phyloP scores from a whole-genome alignment of 805 yeast species.

The Barnettozyma sucrosica region DNA sequence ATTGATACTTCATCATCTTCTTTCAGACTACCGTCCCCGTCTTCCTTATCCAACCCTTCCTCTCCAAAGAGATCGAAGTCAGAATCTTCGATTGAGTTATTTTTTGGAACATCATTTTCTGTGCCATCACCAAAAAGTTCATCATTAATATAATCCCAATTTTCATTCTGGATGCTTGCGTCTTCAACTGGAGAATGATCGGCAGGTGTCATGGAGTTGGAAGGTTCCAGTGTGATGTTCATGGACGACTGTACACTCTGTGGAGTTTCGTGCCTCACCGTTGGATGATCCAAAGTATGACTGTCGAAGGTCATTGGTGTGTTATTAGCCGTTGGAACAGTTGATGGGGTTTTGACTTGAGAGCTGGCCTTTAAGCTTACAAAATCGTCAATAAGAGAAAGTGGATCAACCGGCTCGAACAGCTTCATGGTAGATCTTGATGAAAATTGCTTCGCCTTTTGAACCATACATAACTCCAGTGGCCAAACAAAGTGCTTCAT shows the following conservation, averaged over 20 bases:
- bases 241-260: not conserved
- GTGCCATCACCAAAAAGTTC: constrained; percentile 28
- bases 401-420: constrained; percentile 23
- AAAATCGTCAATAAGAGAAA: constrained; percentile 35
- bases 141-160: constrained; percentile 29
- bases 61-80: constrained; percentile 27
- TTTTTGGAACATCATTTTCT: constrained; percentile 7
- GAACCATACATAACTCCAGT: constrained; percentile 55
- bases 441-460: constrained; percentile 30
- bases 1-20: constrained; percentile 22
- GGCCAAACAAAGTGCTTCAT: constrained; percentile 70
- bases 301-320: constrained; percentile 18
- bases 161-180: not conserved
- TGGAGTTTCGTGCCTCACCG: constrained; percentile 4
- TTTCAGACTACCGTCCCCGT: constrained; percentile 13
- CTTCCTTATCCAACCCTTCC: constrained; percentile 27
- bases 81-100: constrained; percentile 22
- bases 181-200: not conserved
- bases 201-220: not conserved
- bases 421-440: not conserved
- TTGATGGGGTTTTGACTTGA: constrained; percentile 31
- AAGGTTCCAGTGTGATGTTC: not conserved
- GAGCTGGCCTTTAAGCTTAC: constrained; percentile 34
- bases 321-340: constrained; percentile 22
- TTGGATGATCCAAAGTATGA: constrained; percentile 6